Conservation (phyloP, 345 rosid species). For the Salix arbutifolia region DNA sequence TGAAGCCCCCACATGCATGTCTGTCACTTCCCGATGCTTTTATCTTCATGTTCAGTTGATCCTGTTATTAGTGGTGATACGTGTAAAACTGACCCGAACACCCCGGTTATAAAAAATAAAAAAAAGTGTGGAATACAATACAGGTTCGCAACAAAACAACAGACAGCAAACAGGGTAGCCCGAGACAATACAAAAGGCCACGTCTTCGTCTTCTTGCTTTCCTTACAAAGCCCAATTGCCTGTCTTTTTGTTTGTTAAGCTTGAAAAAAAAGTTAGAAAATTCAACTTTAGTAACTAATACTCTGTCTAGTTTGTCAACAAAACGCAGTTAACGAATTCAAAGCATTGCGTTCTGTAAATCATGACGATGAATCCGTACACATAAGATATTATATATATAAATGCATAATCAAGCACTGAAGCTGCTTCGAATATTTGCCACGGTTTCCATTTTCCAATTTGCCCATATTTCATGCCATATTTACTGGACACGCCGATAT, state of each 20-base stretch:
- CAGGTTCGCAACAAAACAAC: background rate
- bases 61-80: no score
- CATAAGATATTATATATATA: background rate
- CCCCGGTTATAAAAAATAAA: no score
- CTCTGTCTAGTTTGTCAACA: background rate
- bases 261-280: background rate
- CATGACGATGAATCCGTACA: background rate
- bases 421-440: background rate
- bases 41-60: no score
- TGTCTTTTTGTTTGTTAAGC: background rate
- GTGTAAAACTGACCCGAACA: no score
- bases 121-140: no score
- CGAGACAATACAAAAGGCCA: background rate
- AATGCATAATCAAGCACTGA: background rate
- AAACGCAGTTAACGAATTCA: background rate
- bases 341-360: background rate
- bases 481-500: background rate
- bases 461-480: no score
- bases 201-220: background rate
- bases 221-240: background rate
- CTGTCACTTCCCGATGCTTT: no score
- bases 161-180: background rate
- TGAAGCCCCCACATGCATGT: no score
- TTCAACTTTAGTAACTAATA: background rate
- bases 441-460: background rate